Conservation (phyloP, 768 basidiomycete genomes). For the Phaffia tasmanica region DNA sequence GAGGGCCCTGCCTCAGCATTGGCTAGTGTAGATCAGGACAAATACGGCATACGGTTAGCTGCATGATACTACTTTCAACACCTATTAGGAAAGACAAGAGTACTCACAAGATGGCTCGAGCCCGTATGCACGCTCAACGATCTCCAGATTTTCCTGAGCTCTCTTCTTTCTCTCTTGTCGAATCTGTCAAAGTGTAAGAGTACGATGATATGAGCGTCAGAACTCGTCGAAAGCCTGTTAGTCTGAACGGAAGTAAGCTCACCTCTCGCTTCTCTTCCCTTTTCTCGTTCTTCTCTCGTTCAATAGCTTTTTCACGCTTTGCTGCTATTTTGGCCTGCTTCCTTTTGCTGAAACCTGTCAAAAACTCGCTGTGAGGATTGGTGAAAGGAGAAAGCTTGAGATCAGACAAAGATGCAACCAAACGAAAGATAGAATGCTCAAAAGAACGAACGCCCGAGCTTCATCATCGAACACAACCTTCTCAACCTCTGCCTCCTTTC, state of each 20-base stretch:
- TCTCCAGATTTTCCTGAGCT: slow-evolving; percentile 20
- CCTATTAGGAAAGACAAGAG: neutral
- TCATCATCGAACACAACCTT: slow-evolving; percentile 26
- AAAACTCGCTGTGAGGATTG: slow-evolving; percentile 14
- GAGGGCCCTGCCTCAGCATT: slow-evolving; percentile 11
- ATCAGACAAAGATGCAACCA: neutral
- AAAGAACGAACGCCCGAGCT: slow-evolving; percentile 14
- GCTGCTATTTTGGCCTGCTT: slow-evolving; percentile 26
- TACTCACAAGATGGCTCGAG: neutral
- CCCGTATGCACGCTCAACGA: slow-evolving; percentile 22
- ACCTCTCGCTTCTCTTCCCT: slow-evolving; percentile 21
- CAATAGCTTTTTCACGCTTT: slow-evolving; percentile 24
- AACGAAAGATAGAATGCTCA: neutral
- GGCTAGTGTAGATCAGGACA: neutral
- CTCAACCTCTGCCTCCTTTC: slow-evolving; percentile 12
- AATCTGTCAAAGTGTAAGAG: slow-evolving; percentile 12
- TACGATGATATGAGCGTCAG: neutral
- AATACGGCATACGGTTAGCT: neutral
- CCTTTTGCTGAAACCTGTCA: slow-evolving; percentile 25
- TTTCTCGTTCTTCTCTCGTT: slow-evolving; percentile 16
- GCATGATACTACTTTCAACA: neutral
- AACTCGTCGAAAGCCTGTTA: neutral
- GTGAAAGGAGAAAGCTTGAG: neutral
- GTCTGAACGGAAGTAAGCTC: neutral
- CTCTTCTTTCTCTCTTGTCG: slow-evolving; percentile 19